Evolutionary conservation across 2,329 filamentous ascomycete genomes (phyloP).

Genomic region (Penicillium occitanis): DNA sequence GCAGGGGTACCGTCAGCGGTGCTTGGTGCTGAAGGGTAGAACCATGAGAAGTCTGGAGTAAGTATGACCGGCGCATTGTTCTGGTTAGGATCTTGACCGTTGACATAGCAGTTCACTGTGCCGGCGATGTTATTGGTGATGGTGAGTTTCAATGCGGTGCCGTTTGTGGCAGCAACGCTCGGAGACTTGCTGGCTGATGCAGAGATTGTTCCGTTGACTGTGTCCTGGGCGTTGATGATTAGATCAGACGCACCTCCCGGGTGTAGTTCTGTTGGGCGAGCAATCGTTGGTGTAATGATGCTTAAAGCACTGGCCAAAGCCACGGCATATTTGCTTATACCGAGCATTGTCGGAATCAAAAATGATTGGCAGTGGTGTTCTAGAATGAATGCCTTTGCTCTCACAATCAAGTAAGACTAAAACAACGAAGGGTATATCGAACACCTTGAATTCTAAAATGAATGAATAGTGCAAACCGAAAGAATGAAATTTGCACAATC

Average conservation of each 20-base stretch:
- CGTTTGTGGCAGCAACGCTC: background rate
- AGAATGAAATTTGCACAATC: conserved; percentile 8
- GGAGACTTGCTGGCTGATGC: background rate
- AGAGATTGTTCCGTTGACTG: conserved; percentile 16
- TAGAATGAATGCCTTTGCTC: conserved; percentile 3
- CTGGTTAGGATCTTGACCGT: conserved; percentile 44
- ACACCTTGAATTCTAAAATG: conserved; percentile 12
- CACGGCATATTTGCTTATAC: conserved; percentile 13
- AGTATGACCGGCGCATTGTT: conserved; percentile 45
- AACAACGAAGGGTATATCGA: conserved; percentile 13
- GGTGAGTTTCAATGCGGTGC: conserved; percentile 13
- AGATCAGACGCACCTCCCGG: conserved; percentile 14
- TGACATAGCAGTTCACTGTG: conserved; percentile 39
- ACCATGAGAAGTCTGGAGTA: conserved; percentile 41
- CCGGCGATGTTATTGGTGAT: conserved; percentile 49
- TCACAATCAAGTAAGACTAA: background rate
- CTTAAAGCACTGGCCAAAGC: conserved; percentile 9
- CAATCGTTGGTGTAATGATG: conserved; percentile 3
- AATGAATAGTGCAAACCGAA: background rate
- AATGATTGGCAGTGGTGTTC: background rate
- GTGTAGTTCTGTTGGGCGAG: conserved; percentile 17
- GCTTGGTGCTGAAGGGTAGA: conserved; percentile 44
- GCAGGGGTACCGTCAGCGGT: conserved; percentile 37
- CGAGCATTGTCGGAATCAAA: conserved; percentile 12
- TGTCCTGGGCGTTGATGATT: conserved; percentile 14